phyloP scores from a whole-genome alignment of 2,329 filamentous ascomycete genomes.

The Paecilomyces formosus region DNA sequence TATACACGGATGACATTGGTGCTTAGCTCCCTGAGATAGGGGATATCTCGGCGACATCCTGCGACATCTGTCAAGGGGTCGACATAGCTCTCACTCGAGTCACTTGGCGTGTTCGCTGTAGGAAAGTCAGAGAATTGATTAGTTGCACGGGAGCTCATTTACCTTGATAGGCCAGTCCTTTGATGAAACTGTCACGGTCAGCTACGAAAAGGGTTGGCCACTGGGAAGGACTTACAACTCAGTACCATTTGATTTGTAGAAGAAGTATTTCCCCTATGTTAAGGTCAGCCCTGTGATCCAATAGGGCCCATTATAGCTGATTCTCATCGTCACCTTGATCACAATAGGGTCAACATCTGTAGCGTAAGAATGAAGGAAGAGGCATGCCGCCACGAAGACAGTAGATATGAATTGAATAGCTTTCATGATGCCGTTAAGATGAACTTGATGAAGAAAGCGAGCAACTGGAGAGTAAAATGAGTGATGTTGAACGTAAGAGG shows the following conservation, averaged over 20 bases:
- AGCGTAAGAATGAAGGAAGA: not conserved
- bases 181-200: slow-evolving; percentile 60
- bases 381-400: not conserved
- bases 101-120: slow-evolving; percentile 54
- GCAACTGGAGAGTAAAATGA: not conserved
- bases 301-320: not conserved
- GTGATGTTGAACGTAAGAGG: not conserved
- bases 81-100: slow-evolving; percentile 50
- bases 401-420: not conserved
- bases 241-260: slow-evolving; percentile 69
- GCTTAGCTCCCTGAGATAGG: slow-evolving; percentile 64
- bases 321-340: slow-evolving; percentile 50
- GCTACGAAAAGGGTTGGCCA: slow-evolving; percentile 28
- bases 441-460: not conserved
- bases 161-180: slow-evolving; percentile 85
- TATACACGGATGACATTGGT: slow-evolving; percentile 94
- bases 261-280: slow-evolving; percentile 68
- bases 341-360: slow-evolving; percentile 47
- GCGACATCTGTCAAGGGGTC: slow-evolving; percentile 70
- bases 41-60: slow-evolving; percentile 73
- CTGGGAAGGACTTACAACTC: slow-evolving; percentile 56
- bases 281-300: slow-evolving; percentile 3
- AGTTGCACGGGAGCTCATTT: slow-evolving; percentile 15
- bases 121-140: slow-evolving; percentile 1
- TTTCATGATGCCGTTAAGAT: not conserved